Base-by-base conservation (phyloP, 1,284 basidiomycete species). In the Trametes versicolor region DNA sequence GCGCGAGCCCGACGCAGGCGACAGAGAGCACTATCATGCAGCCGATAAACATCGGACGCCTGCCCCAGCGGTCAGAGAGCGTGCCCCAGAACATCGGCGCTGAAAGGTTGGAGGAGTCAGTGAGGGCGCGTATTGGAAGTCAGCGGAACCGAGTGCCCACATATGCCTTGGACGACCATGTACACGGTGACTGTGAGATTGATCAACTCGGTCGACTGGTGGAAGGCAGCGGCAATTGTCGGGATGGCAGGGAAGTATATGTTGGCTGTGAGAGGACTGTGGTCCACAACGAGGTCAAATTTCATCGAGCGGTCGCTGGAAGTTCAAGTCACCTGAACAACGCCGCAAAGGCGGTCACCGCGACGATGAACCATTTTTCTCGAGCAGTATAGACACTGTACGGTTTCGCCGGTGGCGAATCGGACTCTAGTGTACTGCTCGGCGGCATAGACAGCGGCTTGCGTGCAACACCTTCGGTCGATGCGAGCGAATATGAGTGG, bases 201-300 rank as follows among this genome's bases (percentile, higher is more conserved):
- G 50, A 93, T 91, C 21, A 88, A 77, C 68, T 93, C 90, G 3
- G 83, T 82, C 0, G 87, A 85, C 64, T 88, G 86, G 68, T 87
- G 69, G 66, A 95, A 92, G 1, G 81, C 89, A 6, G 69, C 65
- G 0, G 89, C 82, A 27, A 95, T 81, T 1, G 83, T 81, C 0
- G 92, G 92, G 54, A 95, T 89, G 2, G 90, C 91, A 10, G 92
- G 92, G 65, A 93, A 86, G 74, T 93, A 95, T 62, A 93, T 89
- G 65, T 89, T 93, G 4, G 89, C 83, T 2, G 92, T 89, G 29
- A 94, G 75, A 2, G 91, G 90, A 70, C 90, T 92, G 63, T 7
- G 39, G 43, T 60, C 3, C 2, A 43, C 17, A 2, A 55, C 17
- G 2, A 34, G 21, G 15, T 53, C n/a, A 39, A 21, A 34, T 25